phyloP scores from a whole-genome alignment of 2,329 filamentous ascomycete species.

The Cercospora sp. region DNA sequence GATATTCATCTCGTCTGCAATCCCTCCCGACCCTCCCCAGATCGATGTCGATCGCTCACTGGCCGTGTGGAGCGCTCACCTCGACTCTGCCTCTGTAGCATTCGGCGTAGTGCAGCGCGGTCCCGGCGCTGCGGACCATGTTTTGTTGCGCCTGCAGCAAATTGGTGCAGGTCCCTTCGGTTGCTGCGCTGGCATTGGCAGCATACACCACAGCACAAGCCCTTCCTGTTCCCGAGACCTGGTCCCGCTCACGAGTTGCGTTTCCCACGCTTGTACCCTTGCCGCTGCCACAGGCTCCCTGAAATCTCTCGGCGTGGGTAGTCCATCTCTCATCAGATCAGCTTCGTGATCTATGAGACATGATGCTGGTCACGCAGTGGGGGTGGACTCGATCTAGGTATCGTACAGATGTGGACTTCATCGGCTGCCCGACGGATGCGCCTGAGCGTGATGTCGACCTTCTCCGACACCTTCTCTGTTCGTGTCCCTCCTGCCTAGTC shows the following conservation, averaged over 20 bases:
- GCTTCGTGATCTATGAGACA: too few relatives aligned
- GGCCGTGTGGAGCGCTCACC: constrained; percentile 4
- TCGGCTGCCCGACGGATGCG: constrained; percentile 10
- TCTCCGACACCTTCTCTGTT: constrained; percentile 1
- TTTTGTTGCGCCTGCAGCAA: constrained; percentile 7
- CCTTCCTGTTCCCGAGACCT: constrained; percentile 5
- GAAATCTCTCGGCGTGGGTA: constrained; percentile 9
- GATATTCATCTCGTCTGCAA: constrained; percentile 21
- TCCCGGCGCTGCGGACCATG: constrained; percentile 14
- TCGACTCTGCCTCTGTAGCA: constrained; percentile 10
- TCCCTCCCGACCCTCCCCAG: constrained; percentile 23
- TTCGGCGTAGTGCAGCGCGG: constrained; percentile 15
- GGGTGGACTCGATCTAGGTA: constrained; percentile 6
- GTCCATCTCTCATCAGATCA: background rate
- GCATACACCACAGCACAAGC: constrained; percentile 1
- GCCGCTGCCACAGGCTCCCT: background rate
- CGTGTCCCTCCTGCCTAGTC: background rate
- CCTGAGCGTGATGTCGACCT: background rate
- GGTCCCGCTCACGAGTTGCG: constrained; percentile 15
- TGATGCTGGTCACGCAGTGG: background rate
- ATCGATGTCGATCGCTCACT: constrained; percentile 23
- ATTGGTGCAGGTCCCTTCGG: constrained; percentile 4
- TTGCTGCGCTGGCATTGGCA: constrained; percentile 17
- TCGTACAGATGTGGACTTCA: background rate
- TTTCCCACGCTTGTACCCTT: background rate